These are phyloP conservation scores for Penicillium odoratum DNA, from an alignment of 495 filamentous ascomycete species.

Conservation along the genomic window DNA sequence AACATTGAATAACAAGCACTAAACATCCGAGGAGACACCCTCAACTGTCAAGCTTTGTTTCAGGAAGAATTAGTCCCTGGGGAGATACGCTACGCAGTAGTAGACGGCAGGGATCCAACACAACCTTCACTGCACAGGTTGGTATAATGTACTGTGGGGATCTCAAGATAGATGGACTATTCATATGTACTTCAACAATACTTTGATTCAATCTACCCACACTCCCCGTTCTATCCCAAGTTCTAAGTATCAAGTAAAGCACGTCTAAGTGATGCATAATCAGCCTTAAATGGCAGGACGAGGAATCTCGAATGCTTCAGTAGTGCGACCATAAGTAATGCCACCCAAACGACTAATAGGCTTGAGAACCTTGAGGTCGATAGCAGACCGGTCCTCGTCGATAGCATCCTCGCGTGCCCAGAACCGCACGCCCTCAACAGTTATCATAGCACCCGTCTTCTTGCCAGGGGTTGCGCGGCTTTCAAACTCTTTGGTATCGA, in stretches of 20 bases:
- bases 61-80: too few species aligned
- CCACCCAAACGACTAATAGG: conserved; percentile 82
- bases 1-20: too few species aligned
- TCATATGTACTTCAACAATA: too few species aligned
- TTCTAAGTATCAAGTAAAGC: not conserved
- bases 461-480: conserved; percentile 65
- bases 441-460: conserved; percentile 69
- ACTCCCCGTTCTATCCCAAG: not conserved
- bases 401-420: conserved; percentile 90
- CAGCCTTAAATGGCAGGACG: conserved; percentile 49
- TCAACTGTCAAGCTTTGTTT: too few species aligned
- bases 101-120: too few species aligned
- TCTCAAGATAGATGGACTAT: too few species aligned
- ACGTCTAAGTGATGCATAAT: not conserved
- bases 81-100: too few species aligned
- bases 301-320: conserved; percentile 73
- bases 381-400: conserved; percentile 67
- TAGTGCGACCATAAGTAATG: conserved; percentile 73
- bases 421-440: conserved; percentile 84
- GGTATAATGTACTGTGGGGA: too few species aligned
- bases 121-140: too few species aligned
- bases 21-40: too few species aligned
- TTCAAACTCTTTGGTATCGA: conserved; percentile 74
- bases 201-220: too few species aligned
- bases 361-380: conserved; percentile 69